A percentile compares a stretch with the other conserved stretches of the same genome.
phyloP scores from a whole-genome alignment of 192 early-diverging fungal genomes.

The Linnemannia zychae region DNA sequence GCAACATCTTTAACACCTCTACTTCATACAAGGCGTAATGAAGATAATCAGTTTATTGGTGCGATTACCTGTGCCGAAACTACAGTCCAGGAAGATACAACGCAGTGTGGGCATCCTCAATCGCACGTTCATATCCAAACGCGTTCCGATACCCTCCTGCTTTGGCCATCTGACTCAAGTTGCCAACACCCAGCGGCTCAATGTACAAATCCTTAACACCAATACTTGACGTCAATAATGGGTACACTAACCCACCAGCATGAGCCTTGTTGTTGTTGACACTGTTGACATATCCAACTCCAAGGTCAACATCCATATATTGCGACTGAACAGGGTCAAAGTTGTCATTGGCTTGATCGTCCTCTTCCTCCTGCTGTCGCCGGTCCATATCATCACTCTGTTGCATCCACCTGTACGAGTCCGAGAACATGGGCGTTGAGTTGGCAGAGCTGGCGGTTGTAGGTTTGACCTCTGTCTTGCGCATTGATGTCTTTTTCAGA shows the following conservation, averaged over 20 bases:
- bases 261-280: constrained; percentile 58
- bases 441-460: not conserved
- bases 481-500: constrained; percentile 64
- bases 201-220: constrained; percentile 51
- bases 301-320: constrained; percentile 54
- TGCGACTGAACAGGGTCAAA: constrained; percentile 52
- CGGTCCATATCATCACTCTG: constrained; percentile 43
- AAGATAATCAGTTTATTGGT: not conserved
- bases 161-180: constrained; percentile 26
- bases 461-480: constrained; percentile 50
- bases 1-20: too few species aligned
- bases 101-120: constrained; percentile 46
- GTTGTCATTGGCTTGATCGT: constrained; percentile 15
- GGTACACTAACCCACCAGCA: constrained; percentile 50
- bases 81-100: constrained; percentile 20
- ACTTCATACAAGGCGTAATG: too few species aligned
- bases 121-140: constrained; percentile 49
- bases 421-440: constrained; percentile 30
- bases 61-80: not conserved
- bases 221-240: constrained; percentile 43
- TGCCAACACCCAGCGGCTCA: constrained; percentile 25
- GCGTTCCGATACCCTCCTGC: constrained; percentile 49
- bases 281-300: constrained; percentile 52
- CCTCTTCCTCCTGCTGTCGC: constrained; percentile 41
- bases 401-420: constrained; percentile 35